Evolutionary conservation across 179 eudicot genomes (phyloP), one percentile per base, ranked within the genome.

Genomic region (Beta macrorhiza): DNA sequence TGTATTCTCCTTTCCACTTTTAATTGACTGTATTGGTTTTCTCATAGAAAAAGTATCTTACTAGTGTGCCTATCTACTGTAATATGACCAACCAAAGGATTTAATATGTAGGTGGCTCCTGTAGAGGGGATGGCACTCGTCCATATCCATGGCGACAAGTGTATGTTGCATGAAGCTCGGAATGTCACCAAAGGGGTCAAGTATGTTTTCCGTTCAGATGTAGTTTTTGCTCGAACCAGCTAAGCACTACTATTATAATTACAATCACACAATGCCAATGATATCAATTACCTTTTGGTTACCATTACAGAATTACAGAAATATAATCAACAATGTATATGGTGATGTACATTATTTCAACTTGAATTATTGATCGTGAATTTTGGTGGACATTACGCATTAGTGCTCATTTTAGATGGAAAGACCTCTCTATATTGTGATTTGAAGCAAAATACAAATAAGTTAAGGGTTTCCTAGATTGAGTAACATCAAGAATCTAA

Each of bases 141-240:
- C 77, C 98, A 96, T 86, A 91, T 96, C 61, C 99, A 96, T 80
- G 99, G 99, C 16, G 89, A 88, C 44, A 91, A 90, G 80, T 94
- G 99, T 85, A 94, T 96, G 99, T 77, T 96, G 84, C 99, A 96
- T 83, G 98, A 96, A 90, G 96, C 98, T 55, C 91, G 91, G 67
- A 90, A 88, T 82, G 98, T 96, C 77, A 85, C 84, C 8, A 94
- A 91, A 80, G 98, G 98, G 62, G 82, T 91, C 79, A 96, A 96
- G 88, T 96, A 96, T 87, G 88, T 94, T 7, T 82, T 96, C 80
- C 91, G 98, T 69, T 96, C 99, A 20, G 99, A 96, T 86, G 97
- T 96, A 64, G 89, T 84, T 83, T 96, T 96, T 74, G 97, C 93
- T 74, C 88, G 89, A 93, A 59, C 82, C 22, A 75, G 67, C 64